Conservation (phyloP, 306 rosid species). For the Trichosanthes truncata region DNA sequence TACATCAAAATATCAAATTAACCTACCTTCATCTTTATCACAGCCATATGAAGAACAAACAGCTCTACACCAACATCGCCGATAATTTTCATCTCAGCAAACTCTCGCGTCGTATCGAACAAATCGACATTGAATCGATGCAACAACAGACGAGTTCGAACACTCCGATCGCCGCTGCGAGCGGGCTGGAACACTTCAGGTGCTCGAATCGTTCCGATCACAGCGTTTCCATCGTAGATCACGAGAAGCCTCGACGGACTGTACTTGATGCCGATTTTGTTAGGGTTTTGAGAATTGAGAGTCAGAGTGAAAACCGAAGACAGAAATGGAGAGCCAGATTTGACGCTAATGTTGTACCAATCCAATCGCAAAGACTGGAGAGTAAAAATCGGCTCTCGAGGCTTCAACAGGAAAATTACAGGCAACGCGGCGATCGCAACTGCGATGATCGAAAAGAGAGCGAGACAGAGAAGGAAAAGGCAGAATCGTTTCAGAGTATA, state of each 20-base stretch:
- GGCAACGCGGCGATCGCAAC: conserved; percentile 1
- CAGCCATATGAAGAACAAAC: background rate
- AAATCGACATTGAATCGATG: background rate
- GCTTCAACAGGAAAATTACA: background rate
- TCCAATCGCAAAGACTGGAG: background rate
- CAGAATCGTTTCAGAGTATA: background rate
- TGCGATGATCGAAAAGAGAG: background rate
- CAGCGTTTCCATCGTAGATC: background rate
- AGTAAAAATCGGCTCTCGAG: conserved; percentile 3
- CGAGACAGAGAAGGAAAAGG: background rate
- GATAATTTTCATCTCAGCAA: background rate
- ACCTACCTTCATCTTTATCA: background rate
- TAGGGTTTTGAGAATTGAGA: conserved; percentile 5
- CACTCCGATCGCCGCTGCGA: background rate
- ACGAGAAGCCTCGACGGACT: background rate
- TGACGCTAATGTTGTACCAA: background rate
- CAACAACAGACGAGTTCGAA: background rate
- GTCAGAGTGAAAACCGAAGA: conserved; percentile 8
- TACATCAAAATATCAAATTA: background rate
- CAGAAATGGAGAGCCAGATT: background rate
- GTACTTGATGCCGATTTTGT: background rate
- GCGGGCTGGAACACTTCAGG: conserved; percentile 1
- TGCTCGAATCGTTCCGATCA: conserved; percentile 2
- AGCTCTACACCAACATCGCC: conserved; percentile 4
- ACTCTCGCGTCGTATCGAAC: background rate